These are phyloP conservation scores for Phoma herbarum DNA, from an alignment of 2,329 filamentous ascomycete species.

Conservation along the genomic window DNA sequence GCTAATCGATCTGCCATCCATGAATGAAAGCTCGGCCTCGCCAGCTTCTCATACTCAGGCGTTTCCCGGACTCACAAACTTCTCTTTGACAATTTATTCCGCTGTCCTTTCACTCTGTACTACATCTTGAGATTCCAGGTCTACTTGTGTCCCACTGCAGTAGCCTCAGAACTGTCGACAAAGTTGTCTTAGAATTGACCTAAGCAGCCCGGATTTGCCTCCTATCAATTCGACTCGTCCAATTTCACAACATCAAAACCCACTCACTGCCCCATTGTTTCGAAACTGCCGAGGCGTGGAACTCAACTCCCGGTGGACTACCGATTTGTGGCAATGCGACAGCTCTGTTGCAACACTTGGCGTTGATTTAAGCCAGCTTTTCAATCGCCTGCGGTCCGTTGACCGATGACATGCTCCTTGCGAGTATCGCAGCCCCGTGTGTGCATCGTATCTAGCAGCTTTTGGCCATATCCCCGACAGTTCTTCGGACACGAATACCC, in stretches of 20 bases:
- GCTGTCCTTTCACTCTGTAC: background rate
- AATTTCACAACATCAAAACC: background rate
- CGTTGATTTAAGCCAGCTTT: constrained; percentile 6
- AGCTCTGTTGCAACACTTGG: constrained; percentile 1
- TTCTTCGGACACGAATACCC: background rate
- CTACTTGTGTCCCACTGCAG: background rate
- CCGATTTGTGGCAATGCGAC: constrained; percentile 9
- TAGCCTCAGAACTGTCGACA: background rate
- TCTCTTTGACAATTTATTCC: background rate
- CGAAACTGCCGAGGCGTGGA: background rate
- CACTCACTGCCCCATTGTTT: constrained; percentile 10
- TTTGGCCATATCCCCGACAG: background rate
- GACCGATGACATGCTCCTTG: background rate
- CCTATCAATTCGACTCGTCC: constrained; percentile 10
- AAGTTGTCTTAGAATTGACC: background rate
- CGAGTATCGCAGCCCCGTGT: constrained; percentile 1
- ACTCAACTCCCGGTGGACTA: background rate
- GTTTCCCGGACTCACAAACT: background rate
- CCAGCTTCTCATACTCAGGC: background rate
- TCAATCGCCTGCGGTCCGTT: constrained; percentile 6
- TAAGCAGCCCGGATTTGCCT: constrained; percentile 7
- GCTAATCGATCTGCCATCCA: constrained; percentile 6
- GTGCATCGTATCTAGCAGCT: background rate
- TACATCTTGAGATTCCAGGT: background rate
- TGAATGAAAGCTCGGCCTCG: constrained; percentile 4